Percentiles rank a stretch among this genome's conserved stretches.
Conservation (phyloP, 495 filamentous ascomycete genomes). For the Annulohypoxylon maeteangense region DNA sequence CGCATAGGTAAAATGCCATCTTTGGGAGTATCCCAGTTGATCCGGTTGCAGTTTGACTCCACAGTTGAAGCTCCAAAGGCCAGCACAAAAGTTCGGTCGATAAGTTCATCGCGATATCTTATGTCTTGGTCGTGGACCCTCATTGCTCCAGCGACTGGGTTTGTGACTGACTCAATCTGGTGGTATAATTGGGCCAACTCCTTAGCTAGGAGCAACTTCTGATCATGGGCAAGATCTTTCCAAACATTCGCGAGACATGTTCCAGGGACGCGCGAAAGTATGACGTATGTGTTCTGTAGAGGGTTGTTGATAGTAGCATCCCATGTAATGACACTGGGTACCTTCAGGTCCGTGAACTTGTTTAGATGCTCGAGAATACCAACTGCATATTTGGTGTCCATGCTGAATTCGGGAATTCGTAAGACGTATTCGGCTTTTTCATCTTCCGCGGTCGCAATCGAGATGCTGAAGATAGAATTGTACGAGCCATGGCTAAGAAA, state of each 20-base stretch:
- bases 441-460: neutral
- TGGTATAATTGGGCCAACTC: constrained; percentile 8
- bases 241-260: neutral
- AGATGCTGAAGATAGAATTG: constrained; percentile 17
- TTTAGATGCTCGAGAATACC: constrained; percentile 12
- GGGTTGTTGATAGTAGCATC: constrained; percentile 17
- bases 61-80: neutral
- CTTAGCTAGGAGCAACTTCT: constrained; percentile 23
- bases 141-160: constrained; percentile 1
- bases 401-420: constrained; percentile 3
- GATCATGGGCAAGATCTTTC: constrained; percentile 4
- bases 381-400: neutral
- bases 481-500: constrained; percentile 7
- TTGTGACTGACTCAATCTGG: constrained; percentile 15
- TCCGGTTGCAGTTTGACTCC: neutral
- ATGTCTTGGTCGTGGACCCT: neutral
- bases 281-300: constrained; percentile 7
- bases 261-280: constrained; percentile 21
- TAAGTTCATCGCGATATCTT: neutral
- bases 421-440: constrained; percentile 9
- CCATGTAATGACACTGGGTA: constrained; percentile 16
- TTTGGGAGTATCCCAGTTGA: neutral
- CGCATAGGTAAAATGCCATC: neutral
- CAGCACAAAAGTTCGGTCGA: neutral
- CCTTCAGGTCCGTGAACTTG: constrained; percentile 15